phyloP scores from a whole-genome alignment of 2,329 filamentous ascomycete genomes.

The Xylaria digitata region DNA sequence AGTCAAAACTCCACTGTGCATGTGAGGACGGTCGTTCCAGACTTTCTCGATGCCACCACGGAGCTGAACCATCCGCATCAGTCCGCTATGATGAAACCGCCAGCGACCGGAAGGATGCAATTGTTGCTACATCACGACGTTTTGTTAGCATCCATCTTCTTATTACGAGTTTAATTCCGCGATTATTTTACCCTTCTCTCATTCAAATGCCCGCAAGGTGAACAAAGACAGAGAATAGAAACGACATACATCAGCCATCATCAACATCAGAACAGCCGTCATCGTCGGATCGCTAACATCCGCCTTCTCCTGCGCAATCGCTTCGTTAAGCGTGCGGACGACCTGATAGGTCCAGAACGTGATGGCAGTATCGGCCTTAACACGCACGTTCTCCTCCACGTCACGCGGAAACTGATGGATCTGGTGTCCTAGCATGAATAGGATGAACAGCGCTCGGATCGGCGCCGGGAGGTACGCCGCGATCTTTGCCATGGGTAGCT shows the following conservation, averaged over 20 bases:
- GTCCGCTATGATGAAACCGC: conserved; percentile 49
- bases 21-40: conserved; percentile 32
- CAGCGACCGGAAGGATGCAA: conserved; percentile 41
- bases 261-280: conserved; percentile 46
- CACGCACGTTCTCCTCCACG: conserved; percentile 17
- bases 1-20: conserved; percentile 32
- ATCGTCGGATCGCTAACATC: conserved; percentile 45
- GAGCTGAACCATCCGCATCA: conserved; percentile 46
- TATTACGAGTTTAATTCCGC: no score
- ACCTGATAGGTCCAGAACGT: conserved; percentile 47
- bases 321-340: conserved; percentile 48
- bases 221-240: no score
- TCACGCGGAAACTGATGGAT: conserved; percentile 35
- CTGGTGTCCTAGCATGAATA: conserved; percentile 41
- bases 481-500: conserved; percentile 30
- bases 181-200: neutral
- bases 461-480: conserved; percentile 33
- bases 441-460: conserved; percentile 39
- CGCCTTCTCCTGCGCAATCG: conserved; percentile 41
- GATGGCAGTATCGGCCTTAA: conserved; percentile 31
- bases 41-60: conserved; percentile 47
- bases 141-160: conserved; percentile 10
- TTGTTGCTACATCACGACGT: conserved; percentile 31
- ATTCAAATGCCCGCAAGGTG: neutral
- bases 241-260: conserved; percentile 48